A percentile compares a stretch with the other conserved stretches of the same genome.
These are phyloP conservation scores for Aquilaria yunnanensis DNA, from an alignment of 345 rosid genomes.

Conservation along the genomic window DNA sequence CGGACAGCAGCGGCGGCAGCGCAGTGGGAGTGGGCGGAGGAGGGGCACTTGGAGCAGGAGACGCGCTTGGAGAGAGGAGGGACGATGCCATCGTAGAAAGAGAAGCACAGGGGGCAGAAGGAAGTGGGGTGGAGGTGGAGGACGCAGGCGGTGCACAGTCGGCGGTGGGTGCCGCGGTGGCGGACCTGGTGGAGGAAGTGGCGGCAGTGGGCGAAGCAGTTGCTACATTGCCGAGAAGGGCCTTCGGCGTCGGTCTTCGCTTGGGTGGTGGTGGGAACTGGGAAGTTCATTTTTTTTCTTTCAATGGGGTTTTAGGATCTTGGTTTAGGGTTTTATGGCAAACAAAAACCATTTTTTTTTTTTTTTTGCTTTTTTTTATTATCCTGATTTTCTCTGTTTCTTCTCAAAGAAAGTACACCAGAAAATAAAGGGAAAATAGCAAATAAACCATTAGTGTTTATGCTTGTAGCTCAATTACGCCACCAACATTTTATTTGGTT, in stretches of 20 bases:
- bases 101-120: slow-evolving; percentile 71
- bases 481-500: too few relatives aligned
- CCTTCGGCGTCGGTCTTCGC: neutral
- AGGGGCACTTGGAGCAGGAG: slow-evolving; percentile 48
- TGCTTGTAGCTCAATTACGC: too few relatives aligned
- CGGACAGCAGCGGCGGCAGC: slow-evolving; percentile 33
- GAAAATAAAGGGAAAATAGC: too few relatives aligned
- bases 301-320: neutral
- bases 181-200: slow-evolving; percentile 52
- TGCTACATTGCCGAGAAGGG: slow-evolving; percentile 25
- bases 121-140: slow-evolving; percentile 52
- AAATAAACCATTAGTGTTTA: too few relatives aligned
- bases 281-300: slow-evolving; percentile 4
- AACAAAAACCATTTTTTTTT: too few relatives aligned
- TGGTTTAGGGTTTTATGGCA: neutral
- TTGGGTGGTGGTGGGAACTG: neutral
- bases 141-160: slow-evolving; percentile 72
- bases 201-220: slow-evolving; percentile 29
- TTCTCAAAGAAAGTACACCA: too few relatives aligned
- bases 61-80: slow-evolving; percentile 47
- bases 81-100: slow-evolving; percentile 43
- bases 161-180: slow-evolving; percentile 39
- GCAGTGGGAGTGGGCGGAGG: slow-evolving; percentile 68
- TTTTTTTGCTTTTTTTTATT: too few relatives aligned
- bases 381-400: too few relatives aligned